phyloP scores from a whole-genome alignment of 345 rosid species.

The Boechera divaricarpa region DNA sequence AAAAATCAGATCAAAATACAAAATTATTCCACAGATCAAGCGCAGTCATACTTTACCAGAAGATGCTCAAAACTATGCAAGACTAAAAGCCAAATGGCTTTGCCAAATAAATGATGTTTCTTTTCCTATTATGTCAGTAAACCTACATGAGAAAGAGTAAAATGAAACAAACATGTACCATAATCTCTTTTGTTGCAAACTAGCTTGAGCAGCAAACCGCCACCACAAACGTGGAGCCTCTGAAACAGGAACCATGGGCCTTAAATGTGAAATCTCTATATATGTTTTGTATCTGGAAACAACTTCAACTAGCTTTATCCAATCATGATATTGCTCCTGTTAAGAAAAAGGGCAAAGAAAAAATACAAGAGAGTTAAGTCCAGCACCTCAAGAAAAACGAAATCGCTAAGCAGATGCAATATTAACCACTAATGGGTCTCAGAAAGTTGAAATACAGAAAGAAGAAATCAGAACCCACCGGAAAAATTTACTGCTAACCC shows the following conservation, averaged over 20 bases:
- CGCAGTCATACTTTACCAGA: slow-evolving; percentile 9
- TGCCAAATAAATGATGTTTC: slow-evolving; percentile 26
- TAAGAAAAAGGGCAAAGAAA: slow-evolving; percentile 34
- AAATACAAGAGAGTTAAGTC: slow-evolving; percentile 33
- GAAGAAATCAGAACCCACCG: slow-evolving; percentile 8
- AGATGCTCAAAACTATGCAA: slow-evolving; percentile 25
- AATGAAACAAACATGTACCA: slow-evolving; percentile 61
- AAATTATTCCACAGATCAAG: slow-evolving; percentile 7
- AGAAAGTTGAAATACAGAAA: slow-evolving; percentile 11
- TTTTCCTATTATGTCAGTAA: slow-evolving; percentile 15
- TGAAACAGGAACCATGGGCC: slow-evolving; percentile 80
- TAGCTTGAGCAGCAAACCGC: slow-evolving; percentile 92
- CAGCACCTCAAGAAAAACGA: slow-evolving; percentile 31
- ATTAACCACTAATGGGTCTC: slow-evolving; percentile 16
- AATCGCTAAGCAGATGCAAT: slow-evolving; percentile 4
- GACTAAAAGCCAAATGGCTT: slow-evolving; percentile 17
- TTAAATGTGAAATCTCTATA: slow-evolving; percentile 87
- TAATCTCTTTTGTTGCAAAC: slow-evolving; percentile 78
- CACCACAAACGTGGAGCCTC: slow-evolving; percentile 78
- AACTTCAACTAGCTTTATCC: slow-evolving; percentile 93
- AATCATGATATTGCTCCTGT: slow-evolving; percentile 96
- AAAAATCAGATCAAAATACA: slow-evolving; percentile 42
- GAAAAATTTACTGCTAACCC: slow-evolving; percentile 12
- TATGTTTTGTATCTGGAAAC: slow-evolving; percentile 81
- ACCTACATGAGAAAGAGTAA: slow-evolving; percentile 23